Conservation (phyloP, 2,329 filamentous ascomycete genomes). For the Scleromitrula shiraiana region DNA sequence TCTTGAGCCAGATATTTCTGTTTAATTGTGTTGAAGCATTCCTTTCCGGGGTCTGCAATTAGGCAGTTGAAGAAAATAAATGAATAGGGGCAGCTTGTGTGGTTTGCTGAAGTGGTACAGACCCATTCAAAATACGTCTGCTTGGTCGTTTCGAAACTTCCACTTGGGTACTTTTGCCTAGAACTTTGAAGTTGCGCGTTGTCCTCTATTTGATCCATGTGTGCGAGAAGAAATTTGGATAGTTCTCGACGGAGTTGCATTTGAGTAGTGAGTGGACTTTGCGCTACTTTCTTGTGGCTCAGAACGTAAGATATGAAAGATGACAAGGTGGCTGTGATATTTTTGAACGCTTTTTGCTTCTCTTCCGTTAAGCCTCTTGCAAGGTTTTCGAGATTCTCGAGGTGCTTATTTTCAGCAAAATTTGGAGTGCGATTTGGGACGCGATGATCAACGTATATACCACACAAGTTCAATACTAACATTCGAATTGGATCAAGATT, state of each 20-base stretch:
- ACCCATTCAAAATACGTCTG: slow-evolving; percentile 1
- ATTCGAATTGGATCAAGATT: neutral
- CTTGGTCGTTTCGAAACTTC: neutral
- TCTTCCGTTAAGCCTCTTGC: no score
- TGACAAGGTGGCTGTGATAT: neutral
- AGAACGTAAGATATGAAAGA: neutral
- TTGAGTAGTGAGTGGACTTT: neutral
- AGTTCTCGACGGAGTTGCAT: neutral
- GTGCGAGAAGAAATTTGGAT: neutral
- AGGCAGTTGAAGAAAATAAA: slow-evolving; percentile 3
- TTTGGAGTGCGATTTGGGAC: no score
- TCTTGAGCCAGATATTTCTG: slow-evolving; percentile 7
- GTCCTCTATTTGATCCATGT: neutral
- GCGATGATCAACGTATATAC: neutral
- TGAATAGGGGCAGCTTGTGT: slow-evolving; percentile 10
- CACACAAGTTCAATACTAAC: neutral
- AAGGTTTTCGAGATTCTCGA: no score
- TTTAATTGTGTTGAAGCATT: neutral
- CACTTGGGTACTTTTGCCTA: no score
- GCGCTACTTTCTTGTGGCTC: neutral
- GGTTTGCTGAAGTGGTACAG: neutral
- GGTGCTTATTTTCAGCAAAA: no score
- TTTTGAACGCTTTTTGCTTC: neutral
- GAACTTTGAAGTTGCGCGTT: neutral
- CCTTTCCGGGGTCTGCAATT: neutral